Evolutionary conservation across 352 stramenopile genomes (phyloP), one percentile per base, ranked within the genome.

Genomic region (Blastocystis sp.): DNA sequence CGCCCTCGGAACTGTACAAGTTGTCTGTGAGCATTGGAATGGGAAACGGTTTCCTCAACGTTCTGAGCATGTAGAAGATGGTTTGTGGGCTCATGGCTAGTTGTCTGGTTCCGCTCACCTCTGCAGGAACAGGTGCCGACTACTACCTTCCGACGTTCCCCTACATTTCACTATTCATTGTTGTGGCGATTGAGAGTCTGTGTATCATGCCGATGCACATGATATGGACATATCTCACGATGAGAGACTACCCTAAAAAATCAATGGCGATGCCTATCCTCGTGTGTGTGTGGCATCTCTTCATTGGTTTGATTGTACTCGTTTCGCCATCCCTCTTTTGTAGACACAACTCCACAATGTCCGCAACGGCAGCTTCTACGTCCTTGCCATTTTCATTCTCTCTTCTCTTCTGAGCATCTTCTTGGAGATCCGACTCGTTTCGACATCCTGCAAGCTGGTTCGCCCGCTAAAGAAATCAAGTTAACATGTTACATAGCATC

Each of bases 61-160:
- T 57, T 34, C 44, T 78, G 1, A 78, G 44, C 40, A 78, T 78
- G 67, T 78, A 61, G 18, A 16, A 24, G 16, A 36, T 57, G 6
- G 14, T 0, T 16, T 61, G 8, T 34, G 21, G 4, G 18, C 34
- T 34, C 9, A 34, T 7, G 2, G 14, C n/a, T 78, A 78, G 67
- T 78, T 21, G 36, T 38, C 67, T 78, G 27, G 67, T 78, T 38
- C 67, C 67, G 56, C 67, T 78, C 67, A 78, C 67, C 18, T 78
- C 67, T 42, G 42, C 67, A 1, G 67, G 67, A 38, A 7, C 46
- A 8, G 32, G 18, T 38, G 67, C 67, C 9, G 67, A 78, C 27
- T 78, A 61, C 46, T 78, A 78, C 44, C 27, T 61, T 29, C 42
- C 67, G 3, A n/a, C 46, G n/a, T 78, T 32, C 49, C 46, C 29